phyloP scores from a whole-genome alignment of 1,284 basidiomycete species.

The Cutaneotrichosporon sp. region DNA sequence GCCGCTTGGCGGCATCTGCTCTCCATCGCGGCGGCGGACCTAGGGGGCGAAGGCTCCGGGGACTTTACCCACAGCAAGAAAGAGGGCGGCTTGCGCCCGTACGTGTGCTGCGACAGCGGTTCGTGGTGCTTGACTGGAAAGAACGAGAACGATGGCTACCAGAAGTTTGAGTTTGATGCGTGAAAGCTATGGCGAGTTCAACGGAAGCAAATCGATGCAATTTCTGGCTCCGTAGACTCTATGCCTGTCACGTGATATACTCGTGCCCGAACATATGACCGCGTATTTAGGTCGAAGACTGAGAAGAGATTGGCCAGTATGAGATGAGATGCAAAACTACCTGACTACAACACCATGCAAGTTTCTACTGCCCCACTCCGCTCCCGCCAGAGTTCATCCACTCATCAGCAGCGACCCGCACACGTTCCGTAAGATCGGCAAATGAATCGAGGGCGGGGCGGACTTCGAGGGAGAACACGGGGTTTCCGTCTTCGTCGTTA shows the following conservation, averaged over 20 bases:
- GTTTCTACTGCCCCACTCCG: background rate
- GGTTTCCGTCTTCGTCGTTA: slow-evolving; percentile 74
- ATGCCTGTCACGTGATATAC: background rate
- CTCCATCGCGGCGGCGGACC: slow-evolving; percentile 2
- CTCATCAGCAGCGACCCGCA: slow-evolving; percentile 65
- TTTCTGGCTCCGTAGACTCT: too few species aligned
- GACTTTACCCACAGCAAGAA: slow-evolving; percentile 47
- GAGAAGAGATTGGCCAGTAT: too few species aligned
- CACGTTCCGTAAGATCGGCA: slow-evolving; percentile 64
- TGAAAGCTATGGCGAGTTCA: too few species aligned
- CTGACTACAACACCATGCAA: slow-evolving; percentile 1
- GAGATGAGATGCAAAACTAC: background rate
- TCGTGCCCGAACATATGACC: too few species aligned
- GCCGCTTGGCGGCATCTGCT: slow-evolving; percentile 13
- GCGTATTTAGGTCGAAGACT: too few species aligned
- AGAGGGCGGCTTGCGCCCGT: slow-evolving; percentile 19
- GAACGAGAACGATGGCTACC: background rate
- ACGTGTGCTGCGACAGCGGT: slow-evolving; percentile 46
- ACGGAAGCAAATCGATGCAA: too few species aligned
- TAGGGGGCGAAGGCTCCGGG: slow-evolving; percentile 36
- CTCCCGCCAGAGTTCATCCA: slow-evolving; percentile 50
- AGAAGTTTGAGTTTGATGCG: background rate
- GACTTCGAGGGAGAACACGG: slow-evolving; percentile 87
- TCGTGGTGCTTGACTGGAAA: slow-evolving; percentile 31
- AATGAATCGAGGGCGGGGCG: slow-evolving; percentile 79